Evolutionary conservation across 140 eudicot species (phyloP), one percentile per base, ranked within the genome.

Genomic region (Erigeron philadelphicus): DNA sequence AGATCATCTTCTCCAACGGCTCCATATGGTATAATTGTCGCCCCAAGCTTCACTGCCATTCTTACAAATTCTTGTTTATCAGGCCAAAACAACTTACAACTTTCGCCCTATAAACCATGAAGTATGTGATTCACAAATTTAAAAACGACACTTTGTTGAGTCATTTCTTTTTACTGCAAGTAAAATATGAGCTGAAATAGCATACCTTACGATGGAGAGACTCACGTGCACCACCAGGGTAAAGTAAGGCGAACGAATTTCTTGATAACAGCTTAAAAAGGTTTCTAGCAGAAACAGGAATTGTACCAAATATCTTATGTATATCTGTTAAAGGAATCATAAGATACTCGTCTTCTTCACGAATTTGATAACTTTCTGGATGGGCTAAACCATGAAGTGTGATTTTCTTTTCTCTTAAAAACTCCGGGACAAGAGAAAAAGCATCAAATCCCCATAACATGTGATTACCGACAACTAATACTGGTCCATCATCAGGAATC

Each of bases 201-300:
- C 81, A 46, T 25, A 86, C 98, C 95, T 92, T 92, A 46, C 75
- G 79, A 67, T 88, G 98, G 15, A 92, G 87, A 54, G 95, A 87
- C 75, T 92, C 98, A 8, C 96, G 90, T 11, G 84, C 85, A 59
- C 98, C 98, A 57, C 98, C 96, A 13, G 98, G 98, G 68, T 88
- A 92, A 55, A 88, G 95, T 60, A 92, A 86, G 40, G 75, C 80
- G 16, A 75, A 82, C 1, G 98, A 88, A 2, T 88, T 86, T 42
- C 76, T 73, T 15, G 85, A 67, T 7, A 86, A 68, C 76, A 84
- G 57, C 68, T 77, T 89, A 80, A 76, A 92, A 70, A 92, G 63
- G 58, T 86, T 88, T 75, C 86, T 79, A 21, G 87, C 75, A 7
- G 82, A 79, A 12, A 92, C 90, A 38, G 96, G 98, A 59, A 78